These are phyloP conservation scores for Rhododendron simsii DNA, from an alignment of 148 eudicot species.

Conservation along the genomic window DNA sequence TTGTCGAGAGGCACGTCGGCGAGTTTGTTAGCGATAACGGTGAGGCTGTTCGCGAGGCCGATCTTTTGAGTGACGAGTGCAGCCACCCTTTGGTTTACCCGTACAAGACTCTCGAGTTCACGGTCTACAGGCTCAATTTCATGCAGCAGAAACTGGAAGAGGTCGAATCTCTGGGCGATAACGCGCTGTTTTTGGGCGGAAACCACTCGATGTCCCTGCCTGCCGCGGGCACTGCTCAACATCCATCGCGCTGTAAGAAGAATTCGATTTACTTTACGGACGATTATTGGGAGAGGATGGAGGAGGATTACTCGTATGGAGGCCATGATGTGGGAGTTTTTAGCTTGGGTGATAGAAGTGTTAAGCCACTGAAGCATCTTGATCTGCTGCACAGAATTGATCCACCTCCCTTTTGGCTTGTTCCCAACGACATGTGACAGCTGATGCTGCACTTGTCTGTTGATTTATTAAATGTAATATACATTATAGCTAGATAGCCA, in stretches of 20 bases:
- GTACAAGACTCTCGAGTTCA: neutral
- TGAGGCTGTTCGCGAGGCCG: neutral
- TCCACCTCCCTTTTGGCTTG: conserved; percentile 3
- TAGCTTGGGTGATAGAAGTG: neutral
- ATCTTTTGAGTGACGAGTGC: neutral
- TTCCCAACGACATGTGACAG: neutral
- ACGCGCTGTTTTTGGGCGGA: neutral
- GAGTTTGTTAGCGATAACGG: neutral
- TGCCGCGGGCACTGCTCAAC: neutral
- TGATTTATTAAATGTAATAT: neutral
- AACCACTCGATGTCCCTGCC: neutral
- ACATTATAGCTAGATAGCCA: neutral
- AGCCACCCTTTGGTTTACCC: neutral
- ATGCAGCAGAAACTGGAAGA: neutral
- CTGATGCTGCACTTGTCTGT: neutral
- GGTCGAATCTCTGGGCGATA: neutral
- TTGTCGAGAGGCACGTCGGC: neutral
- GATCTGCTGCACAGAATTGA: neutral
- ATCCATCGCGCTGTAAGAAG: neutral
- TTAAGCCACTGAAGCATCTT: neutral
- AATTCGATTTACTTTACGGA: neutral
- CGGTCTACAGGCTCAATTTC: neutral
- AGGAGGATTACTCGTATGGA: neutral
- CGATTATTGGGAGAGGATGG: neutral
- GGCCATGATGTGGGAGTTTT: conserved; percentile 2